These are phyloP conservation scores for Gremmenia infestans DNA, from an alignment of 2,329 filamentous ascomycete species.

Conservation along the genomic window DNA sequence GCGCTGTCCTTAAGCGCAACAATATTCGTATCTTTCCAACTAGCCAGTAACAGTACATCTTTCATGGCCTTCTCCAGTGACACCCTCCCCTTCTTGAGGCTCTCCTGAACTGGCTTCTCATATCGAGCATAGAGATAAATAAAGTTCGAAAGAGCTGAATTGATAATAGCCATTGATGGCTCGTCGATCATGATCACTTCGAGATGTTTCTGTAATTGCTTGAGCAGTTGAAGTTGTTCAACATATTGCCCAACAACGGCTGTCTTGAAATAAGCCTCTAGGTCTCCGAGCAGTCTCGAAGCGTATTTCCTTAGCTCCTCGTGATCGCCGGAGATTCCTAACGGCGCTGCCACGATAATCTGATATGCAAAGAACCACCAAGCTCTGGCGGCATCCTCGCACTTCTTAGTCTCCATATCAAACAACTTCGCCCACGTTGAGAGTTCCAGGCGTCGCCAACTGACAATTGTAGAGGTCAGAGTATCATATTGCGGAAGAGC, in stretches of 20 bases:
- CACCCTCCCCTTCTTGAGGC: constrained; percentile 61
- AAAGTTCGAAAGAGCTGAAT: constrained; percentile 68
- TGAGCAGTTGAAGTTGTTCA: constrained; percentile 66
- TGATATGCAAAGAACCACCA: constrained; percentile 99
- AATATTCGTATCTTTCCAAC: constrained; percentile 98
- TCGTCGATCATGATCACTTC: constrained; percentile 55
- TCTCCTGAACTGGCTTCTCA: constrained; percentile 58
- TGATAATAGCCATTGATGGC: constrained; percentile 51
- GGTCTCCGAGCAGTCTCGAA: constrained; percentile 64
- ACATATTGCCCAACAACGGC: constrained; percentile 79
- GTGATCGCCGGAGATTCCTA: constrained; percentile 56
- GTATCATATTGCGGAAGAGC: constrained; percentile 67
- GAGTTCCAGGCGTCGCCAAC: constrained; percentile 86
- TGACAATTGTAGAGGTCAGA: constrained; percentile 74
- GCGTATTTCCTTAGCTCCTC: constrained; percentile 59
- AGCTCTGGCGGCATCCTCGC: constrained; percentile 69
- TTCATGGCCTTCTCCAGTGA: constrained; percentile 88
- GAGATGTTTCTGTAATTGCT: constrained; percentile 61
- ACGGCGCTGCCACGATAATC: constrained; percentile 71
- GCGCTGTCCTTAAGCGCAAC: constrained; percentile 84
- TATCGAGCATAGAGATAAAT: constrained; percentile 71
- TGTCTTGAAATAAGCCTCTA: constrained; percentile 73
- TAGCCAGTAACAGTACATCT: constrained; percentile 86
- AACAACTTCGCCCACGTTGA: constrained; percentile 88
- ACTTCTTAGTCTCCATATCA: constrained; percentile 75